phyloP scores from a whole-genome alignment of 805 yeast genomes.

The Cyberlindnera maclurae region DNA sequence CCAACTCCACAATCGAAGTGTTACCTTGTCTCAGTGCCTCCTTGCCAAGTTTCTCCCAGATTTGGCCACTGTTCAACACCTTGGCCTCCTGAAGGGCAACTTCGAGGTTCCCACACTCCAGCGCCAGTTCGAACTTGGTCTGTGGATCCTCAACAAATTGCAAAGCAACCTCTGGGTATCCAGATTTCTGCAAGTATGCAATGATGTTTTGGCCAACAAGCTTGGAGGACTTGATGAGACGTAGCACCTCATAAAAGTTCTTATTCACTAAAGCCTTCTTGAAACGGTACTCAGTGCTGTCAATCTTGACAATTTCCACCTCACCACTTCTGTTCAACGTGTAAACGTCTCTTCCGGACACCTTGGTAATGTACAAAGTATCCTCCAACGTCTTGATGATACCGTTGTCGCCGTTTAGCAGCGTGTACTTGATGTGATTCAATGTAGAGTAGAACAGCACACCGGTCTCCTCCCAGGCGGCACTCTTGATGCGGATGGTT shows the following conservation, averaged over 20 bases:
- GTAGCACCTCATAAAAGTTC: constrained; percentile 85
- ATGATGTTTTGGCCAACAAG: constrained; percentile 96
- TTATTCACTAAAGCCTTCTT: constrained; percentile 86
- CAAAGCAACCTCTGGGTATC: constrained; percentile 94
- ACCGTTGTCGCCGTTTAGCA: constrained; percentile 92
- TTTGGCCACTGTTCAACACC: constrained; percentile 53
- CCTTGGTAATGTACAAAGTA: constrained; percentile 75
- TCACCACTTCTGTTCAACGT: constrained; percentile 82
- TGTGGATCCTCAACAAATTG: constrained; percentile 96
- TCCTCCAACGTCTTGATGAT: constrained; percentile 87
- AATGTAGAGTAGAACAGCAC: constrained; percentile 89
- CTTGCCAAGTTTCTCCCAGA: constrained; percentile 77
- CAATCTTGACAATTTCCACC: constrained; percentile 72
- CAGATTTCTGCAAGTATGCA: constrained; percentile 88
- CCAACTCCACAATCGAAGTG: constrained; percentile 74
- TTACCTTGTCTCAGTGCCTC: constrained; percentile 92
- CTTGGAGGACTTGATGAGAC: constrained; percentile 81
- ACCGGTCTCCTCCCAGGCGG: constrained; percentile 94
- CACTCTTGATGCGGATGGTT: constrained; percentile 93
- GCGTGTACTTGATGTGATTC: constrained; percentile 90
- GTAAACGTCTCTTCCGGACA: constrained; percentile 62
- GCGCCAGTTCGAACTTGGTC: constrained; percentile 89
- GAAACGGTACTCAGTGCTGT: constrained; percentile 96
- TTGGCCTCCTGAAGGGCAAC: constrained; percentile 89
- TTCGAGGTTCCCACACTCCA: constrained; percentile 83